Conservation (phyloP, 2,329 filamentous ascomycete genomes). For the Cercospora nicotianae region DNA sequence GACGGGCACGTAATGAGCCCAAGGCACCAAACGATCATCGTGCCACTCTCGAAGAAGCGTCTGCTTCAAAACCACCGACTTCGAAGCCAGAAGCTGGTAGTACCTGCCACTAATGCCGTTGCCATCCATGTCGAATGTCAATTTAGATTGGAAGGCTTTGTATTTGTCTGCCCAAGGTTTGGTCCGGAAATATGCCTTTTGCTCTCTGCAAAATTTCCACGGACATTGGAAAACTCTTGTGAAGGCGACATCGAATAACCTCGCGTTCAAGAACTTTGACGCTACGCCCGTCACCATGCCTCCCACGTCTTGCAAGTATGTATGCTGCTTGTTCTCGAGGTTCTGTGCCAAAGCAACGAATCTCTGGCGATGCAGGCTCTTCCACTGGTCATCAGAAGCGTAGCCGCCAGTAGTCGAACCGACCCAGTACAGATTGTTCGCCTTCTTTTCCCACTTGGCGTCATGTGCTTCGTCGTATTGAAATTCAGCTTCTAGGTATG, state of each 20-base stretch:
- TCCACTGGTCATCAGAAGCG: slow-evolving; percentile 41
- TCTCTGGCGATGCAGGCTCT: slow-evolving; percentile 49
- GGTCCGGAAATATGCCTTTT: not conserved
- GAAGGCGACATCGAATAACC: slow-evolving; percentile 48
- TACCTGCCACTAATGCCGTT: slow-evolving; percentile 58
- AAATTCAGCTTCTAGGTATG: slow-evolving; percentile 49
- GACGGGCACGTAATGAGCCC: slow-evolving; percentile 59
- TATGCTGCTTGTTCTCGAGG: not conserved
- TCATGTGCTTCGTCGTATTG: slow-evolving; percentile 48
- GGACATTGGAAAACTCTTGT: slow-evolving; percentile 51
- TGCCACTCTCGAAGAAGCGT: slow-evolving; percentile 60
- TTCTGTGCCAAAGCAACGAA: slow-evolving; percentile 42
- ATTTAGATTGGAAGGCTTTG: not conserved
- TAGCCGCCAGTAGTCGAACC: slow-evolving; percentile 57
- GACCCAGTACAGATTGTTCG: slow-evolving; percentile 57
- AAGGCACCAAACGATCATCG: slow-evolving; percentile 56
- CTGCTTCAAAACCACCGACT: slow-evolving; percentile 53
- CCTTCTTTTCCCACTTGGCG: slow-evolving; percentile 52
- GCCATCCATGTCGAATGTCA: slow-evolving; percentile 54
- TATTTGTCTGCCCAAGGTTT: slow-evolving; percentile 11
- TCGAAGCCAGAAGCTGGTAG: slow-evolving; percentile 53
- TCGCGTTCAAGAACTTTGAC: slow-evolving; percentile 3
- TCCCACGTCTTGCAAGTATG: slow-evolving; percentile 27
- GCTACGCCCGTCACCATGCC: not conserved
- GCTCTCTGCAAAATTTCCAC: not conserved